Percentiles rank a stretch among this genome's conserved stretches.
phyloP scores from a whole-genome alignment of 148 eudicot genomes.

The Salicornia ramosissima region DNA sequence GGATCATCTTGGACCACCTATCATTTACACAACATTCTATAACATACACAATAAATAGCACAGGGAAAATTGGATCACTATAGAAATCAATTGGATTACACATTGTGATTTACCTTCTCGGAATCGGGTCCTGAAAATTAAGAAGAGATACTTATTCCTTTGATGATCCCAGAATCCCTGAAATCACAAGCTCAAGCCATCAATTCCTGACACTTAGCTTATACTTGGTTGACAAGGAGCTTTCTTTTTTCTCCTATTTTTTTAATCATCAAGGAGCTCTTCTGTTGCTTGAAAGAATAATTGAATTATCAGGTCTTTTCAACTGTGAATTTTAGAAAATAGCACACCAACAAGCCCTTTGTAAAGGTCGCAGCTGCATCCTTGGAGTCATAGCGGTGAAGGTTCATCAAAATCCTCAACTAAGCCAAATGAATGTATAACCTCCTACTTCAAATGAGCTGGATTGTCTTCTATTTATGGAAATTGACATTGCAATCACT shows the following conservation, averaged over 20 bases:
- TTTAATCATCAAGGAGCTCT: conserved; percentile 13
- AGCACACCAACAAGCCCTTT: conserved; percentile 15
- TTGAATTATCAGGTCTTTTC: conserved; percentile 13
- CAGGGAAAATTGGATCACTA: conserved; percentile 15
- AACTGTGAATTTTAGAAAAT: conserved; percentile 12
- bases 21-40: conserved; percentile 17
- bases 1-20: conserved; percentile 4
- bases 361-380: conserved; percentile 5
- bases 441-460: conserved; percentile 14
- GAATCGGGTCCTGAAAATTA: neutral
- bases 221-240: conserved; percentile 5
- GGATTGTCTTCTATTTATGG: conserved; percentile 25
- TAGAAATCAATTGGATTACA: conserved; percentile 14
- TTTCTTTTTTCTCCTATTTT: neutral
- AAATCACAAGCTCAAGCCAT: conserved; percentile 2
- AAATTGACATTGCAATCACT: conserved; percentile 85
- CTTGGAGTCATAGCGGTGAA: conserved; percentile 10
- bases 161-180: conserved; percentile 8
- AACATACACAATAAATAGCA: conserved; percentile 10
- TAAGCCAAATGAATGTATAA: conserved; percentile 13
- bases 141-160: conserved; percentile 13
- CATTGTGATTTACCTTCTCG: neutral
- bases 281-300: conserved; percentile 23
- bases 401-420: conserved; percentile 4
- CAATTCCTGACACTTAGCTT: neutral